phyloP scores from a whole-genome alignment of 352 stramenopile species.

The Peronospora farinosa region DNA sequence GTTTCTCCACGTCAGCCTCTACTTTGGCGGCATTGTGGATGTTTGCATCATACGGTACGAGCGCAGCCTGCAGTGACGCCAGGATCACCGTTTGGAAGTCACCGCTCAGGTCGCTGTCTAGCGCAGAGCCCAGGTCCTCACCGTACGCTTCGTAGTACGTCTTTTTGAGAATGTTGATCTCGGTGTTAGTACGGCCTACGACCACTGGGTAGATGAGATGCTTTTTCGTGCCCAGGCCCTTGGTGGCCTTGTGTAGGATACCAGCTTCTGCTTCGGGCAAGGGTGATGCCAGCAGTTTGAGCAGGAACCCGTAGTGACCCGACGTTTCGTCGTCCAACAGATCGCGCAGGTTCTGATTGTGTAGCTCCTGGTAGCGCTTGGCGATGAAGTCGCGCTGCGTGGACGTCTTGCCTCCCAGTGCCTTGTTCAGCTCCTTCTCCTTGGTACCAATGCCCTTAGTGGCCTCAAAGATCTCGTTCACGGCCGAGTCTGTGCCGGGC shows the following conservation, averaged over 20 bases:
- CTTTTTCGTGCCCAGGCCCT: constrained; percentile 49
- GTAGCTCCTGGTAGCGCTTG: constrained; percentile 66
- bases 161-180: constrained; percentile 83
- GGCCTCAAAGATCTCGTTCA: constrained; percentile 59
- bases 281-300: constrained; percentile 41
- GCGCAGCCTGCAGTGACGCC: constrained; percentile 48
- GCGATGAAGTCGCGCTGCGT: constrained; percentile 59
- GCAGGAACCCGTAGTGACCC: constrained; percentile 61
- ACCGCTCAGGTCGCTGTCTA: constrained; percentile 61
- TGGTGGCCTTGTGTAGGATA: constrained; percentile 51
- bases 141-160: constrained; percentile 62
- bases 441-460: constrained; percentile 66
- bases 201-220: constrained; percentile 48
- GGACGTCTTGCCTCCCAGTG: constrained; percentile 55
- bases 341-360: constrained; percentile 48
- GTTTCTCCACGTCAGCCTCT: constrained; percentile 45
- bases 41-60: constrained; percentile 46
- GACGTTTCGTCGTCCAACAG: constrained; percentile 58
- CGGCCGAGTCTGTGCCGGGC: constrained; percentile 44
- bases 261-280: constrained; percentile 62
- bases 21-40: constrained; percentile 66
- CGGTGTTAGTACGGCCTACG: constrained; percentile 55
- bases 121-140: constrained; percentile 49
- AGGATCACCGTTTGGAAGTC: constrained; percentile 75
- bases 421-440: constrained; percentile 48